Evolutionary conservation across 1,139 yeast species (phyloP), one percentile per base, ranked within the genome.

Genomic region (Wickerhamomyces sp.): DNA sequence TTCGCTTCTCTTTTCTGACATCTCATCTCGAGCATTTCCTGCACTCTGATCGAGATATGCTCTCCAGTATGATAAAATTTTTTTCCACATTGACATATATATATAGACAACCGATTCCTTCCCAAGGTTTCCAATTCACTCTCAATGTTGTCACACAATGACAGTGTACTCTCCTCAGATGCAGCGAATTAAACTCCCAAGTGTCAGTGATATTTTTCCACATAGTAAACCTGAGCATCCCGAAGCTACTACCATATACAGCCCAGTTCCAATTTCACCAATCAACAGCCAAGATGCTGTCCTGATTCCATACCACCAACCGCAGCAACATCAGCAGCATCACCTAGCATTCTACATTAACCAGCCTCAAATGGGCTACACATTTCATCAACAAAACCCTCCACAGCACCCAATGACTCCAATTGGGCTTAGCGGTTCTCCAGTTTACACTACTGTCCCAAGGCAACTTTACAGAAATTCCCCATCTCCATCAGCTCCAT

Each of bases 131-230:
- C 3, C 14, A 19, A 2, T 14, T 30, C 17, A 6, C 10, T 19
- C 22, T 4, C 25, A 26, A 7, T 12, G 21, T 17, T 28, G 19
- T 9, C 15, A 2, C 13, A 14, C 33, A 36, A 25, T 32, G 25
- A 18, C 20, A 14, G 13, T 15, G 3, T 17, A 22, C 33, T 14
- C 28, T 33, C 31, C 14, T 13, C 28, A 28, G 36, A 35, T 28
- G 12, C 41, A 38, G 15, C 39, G 44, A 32, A 39, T 46, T n/a
- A 43, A 44, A 35, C 38, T 46, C 10, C 50, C 50, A 22, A 38
- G 48, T 35, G 45, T 46, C 24, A 39, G 41, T 19, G 50, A 43
- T 19, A 43, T 46, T 13, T 42, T 46, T 25, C 46, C 44, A 15
- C 16, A 14, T 3, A 7, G 16, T 10, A 6, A 24, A 7, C 27